phyloP scores from a whole-genome alignment of 2,329 filamentous ascomycete species.

The Ophiocordyceps camponoti-floridani region DNA sequence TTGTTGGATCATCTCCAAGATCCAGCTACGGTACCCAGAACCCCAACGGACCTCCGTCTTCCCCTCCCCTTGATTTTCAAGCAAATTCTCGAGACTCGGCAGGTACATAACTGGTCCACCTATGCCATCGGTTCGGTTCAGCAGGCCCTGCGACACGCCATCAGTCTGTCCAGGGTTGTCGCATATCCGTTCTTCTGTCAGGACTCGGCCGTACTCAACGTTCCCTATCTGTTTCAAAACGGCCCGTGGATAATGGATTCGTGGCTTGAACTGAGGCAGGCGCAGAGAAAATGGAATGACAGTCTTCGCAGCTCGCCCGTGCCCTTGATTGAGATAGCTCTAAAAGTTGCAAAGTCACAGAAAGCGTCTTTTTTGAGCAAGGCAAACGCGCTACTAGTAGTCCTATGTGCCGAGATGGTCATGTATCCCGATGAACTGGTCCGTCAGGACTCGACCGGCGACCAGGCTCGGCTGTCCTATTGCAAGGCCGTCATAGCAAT shows the following conservation, averaged over 20 bases:
- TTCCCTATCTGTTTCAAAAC: slow-evolving; percentile 19
- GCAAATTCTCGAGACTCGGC: slow-evolving; percentile 13
- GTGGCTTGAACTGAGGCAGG: slow-evolving; percentile 21
- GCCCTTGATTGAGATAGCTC: slow-evolving; percentile 16
- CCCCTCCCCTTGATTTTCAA: slow-evolving; percentile 20
- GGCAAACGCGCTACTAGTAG: slow-evolving; percentile 17
- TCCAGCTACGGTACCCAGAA: slow-evolving; percentile 10
- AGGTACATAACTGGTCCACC: slow-evolving; percentile 11
- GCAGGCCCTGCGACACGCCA: slow-evolving; percentile 28
- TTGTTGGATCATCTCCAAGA: slow-evolving; percentile 17
- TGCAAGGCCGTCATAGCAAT: slow-evolving; percentile 21
- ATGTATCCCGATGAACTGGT: slow-evolving; percentile 13
- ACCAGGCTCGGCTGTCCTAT: slow-evolving; percentile 14
- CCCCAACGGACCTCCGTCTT: slow-evolving; percentile 12
- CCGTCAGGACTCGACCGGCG: slow-evolving; percentile 9
- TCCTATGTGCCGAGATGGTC: slow-evolving; percentile 24
- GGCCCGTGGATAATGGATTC: slow-evolving; percentile 32
- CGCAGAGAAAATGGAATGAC: slow-evolving; percentile 19
- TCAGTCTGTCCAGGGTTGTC: slow-evolving; percentile 24
- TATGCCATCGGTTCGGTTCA: slow-evolving; percentile 21
- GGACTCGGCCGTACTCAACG: slow-evolving; percentile 13
- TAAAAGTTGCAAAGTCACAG: slow-evolving; percentile 14
- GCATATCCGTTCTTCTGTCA: slow-evolving; percentile 19
- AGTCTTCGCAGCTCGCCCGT: slow-evolving; percentile 13
- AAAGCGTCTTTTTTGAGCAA: slow-evolving; percentile 14